phyloP scores from a whole-genome alignment of 2,329 filamentous ascomycete genomes.

The Penicillium janthinellum region DNA sequence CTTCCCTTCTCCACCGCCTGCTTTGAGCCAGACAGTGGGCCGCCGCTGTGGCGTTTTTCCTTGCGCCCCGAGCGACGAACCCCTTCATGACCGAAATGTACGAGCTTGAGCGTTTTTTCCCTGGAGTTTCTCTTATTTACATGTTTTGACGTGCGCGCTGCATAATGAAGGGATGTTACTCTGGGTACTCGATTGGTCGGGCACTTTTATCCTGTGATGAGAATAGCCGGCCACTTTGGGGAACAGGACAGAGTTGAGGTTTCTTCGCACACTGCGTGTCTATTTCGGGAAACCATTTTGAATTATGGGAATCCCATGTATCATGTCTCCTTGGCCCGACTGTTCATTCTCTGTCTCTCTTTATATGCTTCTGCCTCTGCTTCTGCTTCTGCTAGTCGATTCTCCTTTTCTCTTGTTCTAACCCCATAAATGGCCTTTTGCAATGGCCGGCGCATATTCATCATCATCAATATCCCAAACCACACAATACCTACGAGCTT shows the following conservation, averaged over 20 bases:
- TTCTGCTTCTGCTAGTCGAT: slow-evolving; percentile 1
- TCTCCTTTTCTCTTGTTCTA: slow-evolving; percentile 13
- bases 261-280: slow-evolving; percentile 20
- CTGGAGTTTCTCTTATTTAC: slow-evolving; percentile 30
- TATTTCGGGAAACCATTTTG: slow-evolving; percentile 21
- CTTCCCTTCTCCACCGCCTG: neutral
- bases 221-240: neutral
- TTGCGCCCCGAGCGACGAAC: slow-evolving; percentile 23
- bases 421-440: slow-evolving; percentile 26
- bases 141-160: slow-evolving; percentile 21
- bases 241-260: neutral
- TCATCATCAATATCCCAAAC: slow-evolving; percentile 19
- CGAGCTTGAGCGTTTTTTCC: slow-evolving; percentile 41
- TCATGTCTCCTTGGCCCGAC: slow-evolving; percentile 29
- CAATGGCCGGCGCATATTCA: slow-evolving; percentile 28
- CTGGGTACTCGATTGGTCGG: neutral
- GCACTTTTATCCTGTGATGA: neutral
- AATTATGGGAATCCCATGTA: slow-evolving; percentile 26
- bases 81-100: slow-evolving; percentile 40
- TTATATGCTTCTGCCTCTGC: slow-evolving; percentile 7
- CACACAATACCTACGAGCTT: slow-evolving; percentile 5
- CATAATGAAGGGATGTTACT: slow-evolving; percentile 19
- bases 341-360: slow-evolving; percentile 4
- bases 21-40: slow-evolving; percentile 9
- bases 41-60: slow-evolving; percentile 4